phyloP scores from a whole-genome alignment of 306 rosid species.

The Pterocarpus macrocarpus region DNA sequence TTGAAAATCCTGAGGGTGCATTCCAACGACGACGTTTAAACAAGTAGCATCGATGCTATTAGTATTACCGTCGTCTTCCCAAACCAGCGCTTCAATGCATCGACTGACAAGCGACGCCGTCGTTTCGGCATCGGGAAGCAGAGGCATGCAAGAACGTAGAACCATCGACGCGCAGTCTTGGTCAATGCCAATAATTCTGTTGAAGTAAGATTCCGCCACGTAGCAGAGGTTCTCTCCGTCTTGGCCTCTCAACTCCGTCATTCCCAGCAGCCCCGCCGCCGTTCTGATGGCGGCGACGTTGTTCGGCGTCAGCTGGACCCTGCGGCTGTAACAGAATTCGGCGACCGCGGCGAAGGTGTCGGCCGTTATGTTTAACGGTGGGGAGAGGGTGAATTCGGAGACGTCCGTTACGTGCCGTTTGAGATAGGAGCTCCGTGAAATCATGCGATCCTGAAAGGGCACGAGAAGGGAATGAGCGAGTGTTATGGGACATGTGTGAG shows the following conservation, averaged over 20 bases:
- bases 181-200: slow-evolving; percentile 58
- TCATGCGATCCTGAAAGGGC: slow-evolving; percentile 66
- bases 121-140: slow-evolving; percentile 95
- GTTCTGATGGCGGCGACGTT: slow-evolving; percentile 78
- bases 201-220: slow-evolving; percentile 63
- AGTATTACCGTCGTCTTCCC: slow-evolving; percentile 39
- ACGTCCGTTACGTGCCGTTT: slow-evolving; percentile 66
- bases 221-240: slow-evolving; percentile 60
- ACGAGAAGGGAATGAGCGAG: neutral
- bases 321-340: slow-evolving; percentile 76
- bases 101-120: slow-evolving; percentile 68
- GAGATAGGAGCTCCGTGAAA: slow-evolving; percentile 70
- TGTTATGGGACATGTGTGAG: neutral
- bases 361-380: slow-evolving; percentile 80
- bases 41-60: slow-evolving; percentile 34
- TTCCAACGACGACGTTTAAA: slow-evolving; percentile 54
- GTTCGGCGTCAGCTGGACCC: slow-evolving; percentile 60
- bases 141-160: slow-evolving; percentile 71
- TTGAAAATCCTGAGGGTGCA: slow-evolving; percentile 67
- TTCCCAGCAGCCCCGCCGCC: slow-evolving; percentile 80
- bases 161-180: slow-evolving; percentile 62
- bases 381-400: slow-evolving; percentile 66
- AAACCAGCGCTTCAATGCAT: slow-evolving; percentile 69
- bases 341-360: slow-evolving; percentile 68
- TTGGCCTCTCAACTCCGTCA: slow-evolving; percentile 54